Evolutionary conservation across 805 yeast genomes (phyloP).

Genomic region (Spathaspora passalidarum): DNA sequence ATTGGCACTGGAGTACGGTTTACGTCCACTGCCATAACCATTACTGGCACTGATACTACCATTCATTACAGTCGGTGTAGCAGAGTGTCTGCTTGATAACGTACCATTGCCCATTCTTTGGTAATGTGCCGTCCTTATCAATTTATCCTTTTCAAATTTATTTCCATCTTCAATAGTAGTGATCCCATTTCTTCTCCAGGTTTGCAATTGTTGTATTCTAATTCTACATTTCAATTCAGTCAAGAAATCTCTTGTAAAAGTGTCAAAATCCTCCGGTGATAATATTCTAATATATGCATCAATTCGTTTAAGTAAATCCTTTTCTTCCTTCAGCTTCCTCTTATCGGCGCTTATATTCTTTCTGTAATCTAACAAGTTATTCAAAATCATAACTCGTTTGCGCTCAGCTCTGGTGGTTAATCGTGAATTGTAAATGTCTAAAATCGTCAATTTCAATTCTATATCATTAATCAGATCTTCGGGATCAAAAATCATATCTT

Average conservation of each 20-base stretch:
- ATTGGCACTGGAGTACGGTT: slow-evolving; percentile 18
- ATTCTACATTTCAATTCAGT: slow-evolving; percentile 76
- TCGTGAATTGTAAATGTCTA: slow-evolving; percentile 87
- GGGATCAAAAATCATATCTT: slow-evolving; percentile 93
- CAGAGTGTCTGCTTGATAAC: slow-evolving; percentile 20
- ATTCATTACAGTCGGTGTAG: slow-evolving; percentile 11
- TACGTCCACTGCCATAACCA: slow-evolving; percentile 15
- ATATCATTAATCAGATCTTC: slow-evolving; percentile 88
- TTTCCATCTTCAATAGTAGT: slow-evolving; percentile 78
- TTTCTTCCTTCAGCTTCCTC: slow-evolving; percentile 82
- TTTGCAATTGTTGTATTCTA: slow-evolving; percentile 85
- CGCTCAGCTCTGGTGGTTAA: slow-evolving; percentile 91
- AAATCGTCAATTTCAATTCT: slow-evolving; percentile 80
- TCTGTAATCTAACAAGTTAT: slow-evolving; percentile 80
- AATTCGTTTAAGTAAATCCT: slow-evolving; percentile 70
- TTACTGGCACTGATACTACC: slow-evolving; percentile 8
- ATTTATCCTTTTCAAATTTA: slow-evolving; percentile 85
- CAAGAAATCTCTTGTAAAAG: slow-evolving; percentile 67
- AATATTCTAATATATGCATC: slow-evolving; percentile 81
- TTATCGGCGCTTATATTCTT: slow-evolving; percentile 80
- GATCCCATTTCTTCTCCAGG: slow-evolving; percentile 89
- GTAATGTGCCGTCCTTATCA: slow-evolving; percentile 58
- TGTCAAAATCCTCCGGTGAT: slow-evolving; percentile 77
- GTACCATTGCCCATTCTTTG: slow-evolving; percentile 51
- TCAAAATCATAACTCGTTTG: slow-evolving; percentile 75